These are phyloP conservation scores for Rubia peregrina DNA, from an alignment of 305 asterid species.

Conservation along the genomic window DNA sequence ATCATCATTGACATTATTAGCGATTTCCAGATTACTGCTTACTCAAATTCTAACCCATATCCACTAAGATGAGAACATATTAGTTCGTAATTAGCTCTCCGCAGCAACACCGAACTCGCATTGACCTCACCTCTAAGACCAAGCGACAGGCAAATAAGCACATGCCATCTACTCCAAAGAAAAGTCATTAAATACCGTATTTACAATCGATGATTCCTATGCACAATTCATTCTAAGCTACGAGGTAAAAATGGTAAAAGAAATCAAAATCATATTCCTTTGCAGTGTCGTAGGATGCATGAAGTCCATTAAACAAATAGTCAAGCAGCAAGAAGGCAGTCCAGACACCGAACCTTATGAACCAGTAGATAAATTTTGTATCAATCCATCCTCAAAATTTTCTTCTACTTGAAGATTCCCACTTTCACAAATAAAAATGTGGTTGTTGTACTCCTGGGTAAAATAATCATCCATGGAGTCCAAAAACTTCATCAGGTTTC, in stretches of 20 bases:
- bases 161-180: not conserved
- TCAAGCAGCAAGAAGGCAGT: too few species aligned
- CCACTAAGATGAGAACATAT: not conserved
- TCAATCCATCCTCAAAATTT: too few species aligned
- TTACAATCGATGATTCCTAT: slow-evolving; percentile 14
- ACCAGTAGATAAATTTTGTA: too few species aligned
- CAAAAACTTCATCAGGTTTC: too few species aligned
- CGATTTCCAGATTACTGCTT: not conserved
- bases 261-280: too few species aligned
- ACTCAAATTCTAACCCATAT: not conserved
- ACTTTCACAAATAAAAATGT: too few species aligned
- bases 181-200: not conserved
- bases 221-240: not conserved
- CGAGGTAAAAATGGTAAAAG: not conserved
- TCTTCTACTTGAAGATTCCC: too few species aligned
- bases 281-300: too few species aligned
- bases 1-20: not conserved
- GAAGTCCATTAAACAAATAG: too few species aligned
- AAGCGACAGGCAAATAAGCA: not conserved
- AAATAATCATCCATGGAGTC: too few species aligned
- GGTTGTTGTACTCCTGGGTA: too few species aligned
- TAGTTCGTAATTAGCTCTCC: not conserved
- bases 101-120: slow-evolving; percentile 5
- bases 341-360: too few species aligned
- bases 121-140: slow-evolving; percentile 2